Evolutionary conservation across 176 grass and related monocot genomes (phyloP).

Genomic region (Olyra latifolia): DNA sequence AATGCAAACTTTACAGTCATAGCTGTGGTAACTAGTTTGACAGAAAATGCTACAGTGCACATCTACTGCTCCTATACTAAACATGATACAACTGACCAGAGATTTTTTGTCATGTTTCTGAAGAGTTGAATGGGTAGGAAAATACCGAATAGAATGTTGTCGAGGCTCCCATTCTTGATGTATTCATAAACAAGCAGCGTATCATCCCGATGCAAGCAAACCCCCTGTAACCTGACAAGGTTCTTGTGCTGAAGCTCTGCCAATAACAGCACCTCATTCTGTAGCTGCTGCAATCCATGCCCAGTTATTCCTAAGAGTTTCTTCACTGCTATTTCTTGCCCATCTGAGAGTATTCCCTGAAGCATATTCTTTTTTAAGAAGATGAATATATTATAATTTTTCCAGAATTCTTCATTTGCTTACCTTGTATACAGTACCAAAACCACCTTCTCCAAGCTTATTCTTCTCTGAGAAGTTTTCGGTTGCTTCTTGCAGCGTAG

Average conservation of each 20-base stretch:
- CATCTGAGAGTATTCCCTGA: conserved; percentile 44
- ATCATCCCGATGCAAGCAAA: conserved; percentile 25
- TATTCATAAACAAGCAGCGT: conserved; percentile 35
- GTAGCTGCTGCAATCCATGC: conserved; percentile 36
- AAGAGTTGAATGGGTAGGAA: background rate
- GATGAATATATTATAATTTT: background rate
- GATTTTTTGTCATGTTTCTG: background rate
- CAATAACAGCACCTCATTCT: conserved; percentile 36
- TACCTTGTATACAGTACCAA: conserved; percentile 52
- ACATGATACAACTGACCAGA: background rate
- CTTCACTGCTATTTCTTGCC: conserved; percentile 55
- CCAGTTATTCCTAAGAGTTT: conserved; percentile 6
- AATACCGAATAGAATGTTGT: conserved; percentile 37
- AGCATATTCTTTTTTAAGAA: background rate
- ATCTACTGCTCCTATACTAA: background rate
- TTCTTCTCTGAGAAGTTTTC: conserved; percentile 46
- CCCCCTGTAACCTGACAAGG: conserved; percentile 42
- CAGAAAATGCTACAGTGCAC: background rate
- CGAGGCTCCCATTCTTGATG: conserved; percentile 39
- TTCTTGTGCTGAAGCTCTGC: conserved; percentile 60
- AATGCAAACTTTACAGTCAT: background rate
- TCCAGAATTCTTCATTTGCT: too few relatives aligned
- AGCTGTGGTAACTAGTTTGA: background rate
- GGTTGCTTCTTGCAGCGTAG: conserved; percentile 38
- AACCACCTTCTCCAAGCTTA: conserved; percentile 55